phyloP scores from a whole-genome alignment of 495 filamentous ascomycete genomes.

The Podospora appendiculata region DNA sequence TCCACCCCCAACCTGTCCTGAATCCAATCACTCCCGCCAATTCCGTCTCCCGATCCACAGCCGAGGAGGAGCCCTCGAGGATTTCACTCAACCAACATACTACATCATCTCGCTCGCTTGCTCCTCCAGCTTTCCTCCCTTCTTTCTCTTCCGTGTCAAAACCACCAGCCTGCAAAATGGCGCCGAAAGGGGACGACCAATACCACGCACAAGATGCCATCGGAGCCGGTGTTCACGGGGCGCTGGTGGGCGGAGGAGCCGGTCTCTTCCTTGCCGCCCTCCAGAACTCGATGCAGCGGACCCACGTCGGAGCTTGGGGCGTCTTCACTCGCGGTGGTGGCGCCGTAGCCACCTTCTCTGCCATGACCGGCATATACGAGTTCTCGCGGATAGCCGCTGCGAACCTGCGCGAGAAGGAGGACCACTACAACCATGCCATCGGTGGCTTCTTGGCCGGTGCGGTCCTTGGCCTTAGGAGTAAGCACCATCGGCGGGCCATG shows the following conservation, averaged over 20 bases:
- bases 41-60: neutral
- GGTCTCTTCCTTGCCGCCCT: conserved; percentile 69
- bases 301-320: conserved; percentile 68
- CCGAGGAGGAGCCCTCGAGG: too few relatives aligned
- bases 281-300: conserved; percentile 75
- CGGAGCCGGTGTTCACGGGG: conserved; percentile 52
- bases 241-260: conserved; percentile 53
- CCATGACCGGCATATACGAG: conserved; percentile 70
- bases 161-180: conserved; percentile 45
- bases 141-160: conserved; percentile 9
- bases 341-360: conserved; percentile 38
- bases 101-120: neutral
- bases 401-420: conserved; percentile 40
- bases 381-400: conserved; percentile 50
- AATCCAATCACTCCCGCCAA: neutral
- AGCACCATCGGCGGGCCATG: too few relatives aligned
- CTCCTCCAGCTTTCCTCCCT: neutral
- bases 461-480: conserved; percentile 31
- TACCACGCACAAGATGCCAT: conserved; percentile 81
- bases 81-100: neutral
- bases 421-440: conserved; percentile 29
- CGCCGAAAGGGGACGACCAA: conserved; percentile 27
- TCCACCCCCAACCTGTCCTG: too few relatives aligned
- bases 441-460: conserved; percentile 32
- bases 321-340: conserved; percentile 57